Base-by-base conservation (phyloP, 1,284 basidiomycete species). In the Leccinum solheimii region DNA sequence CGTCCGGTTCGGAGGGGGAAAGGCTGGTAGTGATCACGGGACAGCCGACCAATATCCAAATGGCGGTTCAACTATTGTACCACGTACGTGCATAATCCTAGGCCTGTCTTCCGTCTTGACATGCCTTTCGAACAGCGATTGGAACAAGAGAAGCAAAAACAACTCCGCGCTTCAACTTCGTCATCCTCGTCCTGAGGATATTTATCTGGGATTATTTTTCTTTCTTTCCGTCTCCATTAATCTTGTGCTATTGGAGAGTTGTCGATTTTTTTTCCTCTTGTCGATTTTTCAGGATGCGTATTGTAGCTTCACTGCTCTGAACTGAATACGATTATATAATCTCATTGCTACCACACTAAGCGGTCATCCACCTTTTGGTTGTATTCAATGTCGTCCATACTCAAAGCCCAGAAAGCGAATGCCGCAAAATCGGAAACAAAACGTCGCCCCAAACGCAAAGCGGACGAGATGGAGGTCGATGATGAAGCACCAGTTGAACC, bases 1-100 rank as follows among this genome's bases (percentile, higher is more conserved):
- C 85, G 2, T 83, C 88, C 5, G 89, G 87, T 23, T 84, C 86
- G 38, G 90, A 92, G 70, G 87, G 91, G 59, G 96, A 98, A 77
- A 80, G 96, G 67, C 77, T 98, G 70, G 95, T 98, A 8, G 95
- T 94, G 55, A 97, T 97, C 69, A 97, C 95, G 13, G 97, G 97
- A 8, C 91, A 92, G 69, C 95, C 95, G 3, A 82, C 87, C 5
- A 96, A 97, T 73, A 98, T 99, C 66, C 95, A 98, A 76, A 93
- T 95, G 85, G 97, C 97, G 3, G 95, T 99, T 30, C 90, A 94
- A 69, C 76, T 99, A 69, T 80, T 99, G 69, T 98, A 98, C 76
- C 89, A 94, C 72, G 91, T 94, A 74, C 63, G 91, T 84, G 21
- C 48, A 55, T 27, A 23, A 40, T 57, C 54, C 56, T 49, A 30